Conservation (phyloP, 345 rosid species). For the Raphanus sativus region DNA sequence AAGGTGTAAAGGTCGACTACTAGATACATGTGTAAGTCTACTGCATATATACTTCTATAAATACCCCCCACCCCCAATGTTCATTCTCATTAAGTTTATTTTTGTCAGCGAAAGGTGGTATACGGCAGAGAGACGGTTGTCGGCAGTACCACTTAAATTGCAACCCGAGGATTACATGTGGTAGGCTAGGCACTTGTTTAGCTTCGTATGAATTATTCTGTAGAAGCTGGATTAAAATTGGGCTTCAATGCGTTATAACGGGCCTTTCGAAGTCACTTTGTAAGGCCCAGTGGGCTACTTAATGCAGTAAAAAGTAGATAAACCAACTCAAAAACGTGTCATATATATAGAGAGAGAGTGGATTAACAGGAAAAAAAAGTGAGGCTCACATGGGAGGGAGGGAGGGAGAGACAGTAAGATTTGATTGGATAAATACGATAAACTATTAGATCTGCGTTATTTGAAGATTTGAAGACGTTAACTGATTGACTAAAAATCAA, state of each 20-base stretch:
- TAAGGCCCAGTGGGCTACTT: not conserved
- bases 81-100: not conserved
- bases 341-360: not conserved
- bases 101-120: not conserved
- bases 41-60: not conserved
- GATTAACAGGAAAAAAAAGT: not conserved
- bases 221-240: not conserved
- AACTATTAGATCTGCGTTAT: not conserved
- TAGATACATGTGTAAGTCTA: not conserved
- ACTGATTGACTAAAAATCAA: not conserved
- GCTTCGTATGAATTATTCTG: no score
- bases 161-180: no score
- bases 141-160: not conserved
- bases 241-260: not conserved
- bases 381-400: not conserved
- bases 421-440: slow-evolving; percentile 5
- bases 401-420: not conserved
- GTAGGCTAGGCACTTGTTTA: no score
- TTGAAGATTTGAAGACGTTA: not conserved
- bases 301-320: not conserved
- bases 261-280: not conserved
- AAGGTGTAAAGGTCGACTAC: no score
- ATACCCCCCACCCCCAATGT: not conserved
- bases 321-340: not conserved
- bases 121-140: not conserved